These are phyloP conservation scores for Phytophthora multivora DNA, from an alignment of 352 stramenopile species.

Conservation along the genomic window DNA sequence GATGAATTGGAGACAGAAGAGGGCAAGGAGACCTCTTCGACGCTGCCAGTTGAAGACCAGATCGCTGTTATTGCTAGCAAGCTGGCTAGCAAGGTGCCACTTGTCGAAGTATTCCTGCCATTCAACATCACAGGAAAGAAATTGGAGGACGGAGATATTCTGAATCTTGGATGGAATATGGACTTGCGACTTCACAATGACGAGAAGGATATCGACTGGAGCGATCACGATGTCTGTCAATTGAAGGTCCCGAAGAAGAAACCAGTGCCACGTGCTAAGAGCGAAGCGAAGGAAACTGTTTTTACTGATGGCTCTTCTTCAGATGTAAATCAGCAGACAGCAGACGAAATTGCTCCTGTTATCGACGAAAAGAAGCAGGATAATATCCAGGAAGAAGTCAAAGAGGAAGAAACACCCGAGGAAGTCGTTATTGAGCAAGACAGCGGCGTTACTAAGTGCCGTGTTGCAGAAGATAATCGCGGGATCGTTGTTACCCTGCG, in stretches of 20 bases:
- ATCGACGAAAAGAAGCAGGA: slow-evolving; percentile 1
- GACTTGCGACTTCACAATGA: slow-evolving; percentile 62
- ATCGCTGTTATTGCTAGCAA: slow-evolving; percentile 8
- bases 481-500: slow-evolving; percentile 41
- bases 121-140: slow-evolving; percentile 80
- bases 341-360: slow-evolving; percentile 11
- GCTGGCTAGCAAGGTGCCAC: slow-evolving; percentile 23
- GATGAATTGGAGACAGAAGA: slow-evolving; percentile 4
- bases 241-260: slow-evolving; percentile 52
- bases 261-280: slow-evolving; percentile 10
- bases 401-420: slow-evolving; percentile 10
- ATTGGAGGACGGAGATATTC: slow-evolving; percentile 48
- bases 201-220: slow-evolving; percentile 62
- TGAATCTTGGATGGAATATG: slow-evolving; percentile 60
- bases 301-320: neutral
- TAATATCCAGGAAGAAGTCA: slow-evolving; percentile 2
- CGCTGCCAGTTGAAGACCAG: slow-evolving; percentile 4
- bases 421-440: slow-evolving; percentile 18
- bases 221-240: slow-evolving; percentile 51
- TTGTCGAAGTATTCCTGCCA: slow-evolving; percentile 64
- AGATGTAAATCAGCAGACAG: neutral
- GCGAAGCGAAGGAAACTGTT: slow-evolving; percentile 14
- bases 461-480: slow-evolving; percentile 35
- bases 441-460: slow-evolving; percentile 23
- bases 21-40: neutral